phyloP scores from a whole-genome alignment of 257 asterid genomes.

The Gentiana macrophylla region DNA sequence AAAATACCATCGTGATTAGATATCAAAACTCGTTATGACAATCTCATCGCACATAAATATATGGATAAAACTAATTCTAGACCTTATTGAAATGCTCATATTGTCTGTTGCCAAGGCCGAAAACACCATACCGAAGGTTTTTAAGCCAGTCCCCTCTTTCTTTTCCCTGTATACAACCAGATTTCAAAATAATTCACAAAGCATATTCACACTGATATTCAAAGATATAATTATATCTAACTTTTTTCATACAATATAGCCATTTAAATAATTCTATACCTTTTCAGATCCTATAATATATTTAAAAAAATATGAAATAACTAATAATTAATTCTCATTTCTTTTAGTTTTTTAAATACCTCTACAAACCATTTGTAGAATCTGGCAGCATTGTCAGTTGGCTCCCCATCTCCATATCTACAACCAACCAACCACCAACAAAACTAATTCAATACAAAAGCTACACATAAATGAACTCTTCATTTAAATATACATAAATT shows the following conservation, averaged over 20 bases:
- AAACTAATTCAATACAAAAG: constrained; percentile 8
- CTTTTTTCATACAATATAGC: neutral
- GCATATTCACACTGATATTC: constrained; percentile 5
- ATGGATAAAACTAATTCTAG: neutral
- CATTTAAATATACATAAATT: no score
- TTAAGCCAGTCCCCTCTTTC: constrained; percentile 73
- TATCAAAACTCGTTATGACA: constrained; percentile 2
- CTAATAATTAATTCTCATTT: neutral
- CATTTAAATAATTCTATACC: no score
- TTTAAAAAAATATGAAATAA: neutral
- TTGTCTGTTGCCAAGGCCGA: constrained; percentile 98
- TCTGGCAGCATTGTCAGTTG: constrained; percentile 96
- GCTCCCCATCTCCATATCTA: constrained; percentile 99
- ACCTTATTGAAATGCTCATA: constrained; percentile 99
- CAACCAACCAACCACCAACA: constrained; percentile 40
- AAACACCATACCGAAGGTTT: constrained; percentile 75
- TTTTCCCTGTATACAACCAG: constrained; percentile 46
- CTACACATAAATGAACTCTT: constrained; percentile 5
- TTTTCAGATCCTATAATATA: no score
- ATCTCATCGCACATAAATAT: neutral
- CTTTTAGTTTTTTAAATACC: constrained; percentile 28
- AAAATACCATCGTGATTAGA: constrained; percentile 4
- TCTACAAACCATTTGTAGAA: constrained; percentile 94
- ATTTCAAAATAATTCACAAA: constrained; percentile 10
- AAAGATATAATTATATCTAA: neutral